Percentiles rank a stretch among this genome's conserved stretches.
These are phyloP conservation scores for Pythium scleroteichum DNA, from an alignment of 352 stramenopile species.

Conservation along the genomic window DNA sequence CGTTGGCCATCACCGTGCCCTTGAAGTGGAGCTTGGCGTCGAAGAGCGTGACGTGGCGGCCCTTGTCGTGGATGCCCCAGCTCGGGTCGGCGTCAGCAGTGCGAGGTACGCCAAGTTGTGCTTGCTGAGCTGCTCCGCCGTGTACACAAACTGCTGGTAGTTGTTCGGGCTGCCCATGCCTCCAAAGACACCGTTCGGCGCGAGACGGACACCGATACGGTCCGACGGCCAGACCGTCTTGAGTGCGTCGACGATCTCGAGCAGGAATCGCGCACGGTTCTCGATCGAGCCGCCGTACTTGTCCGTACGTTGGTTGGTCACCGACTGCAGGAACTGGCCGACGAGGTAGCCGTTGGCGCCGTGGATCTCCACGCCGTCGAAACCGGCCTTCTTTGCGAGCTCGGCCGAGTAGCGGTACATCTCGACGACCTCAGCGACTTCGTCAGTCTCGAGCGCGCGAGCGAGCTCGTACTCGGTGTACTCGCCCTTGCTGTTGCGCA, in stretches of 20 bases:
- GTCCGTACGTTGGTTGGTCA: slow-evolving; percentile 66
- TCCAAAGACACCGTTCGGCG: slow-evolving; percentile 38
- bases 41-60: slow-evolving; percentile 5
- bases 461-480: slow-evolving; percentile 38
- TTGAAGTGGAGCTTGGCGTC: slow-evolving; percentile 31
- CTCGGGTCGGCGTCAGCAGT: slow-evolving; percentile 36
- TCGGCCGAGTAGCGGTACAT: slow-evolving; percentile 49
- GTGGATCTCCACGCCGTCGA: slow-evolving; percentile 61
- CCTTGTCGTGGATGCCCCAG: slow-evolving; percentile 9
- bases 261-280: slow-evolving; percentile 59
- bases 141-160: slow-evolving; percentile 36
- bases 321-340: slow-evolving; percentile 76
- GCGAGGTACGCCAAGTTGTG: slow-evolving; percentile 47
- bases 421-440: slow-evolving; percentile 57
- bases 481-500: slow-evolving; percentile 13
- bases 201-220: slow-evolving; percentile 16
- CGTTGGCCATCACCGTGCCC: slow-evolving; percentile 32
- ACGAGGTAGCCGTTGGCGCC: slow-evolving; percentile 87
- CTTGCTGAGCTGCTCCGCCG: slow-evolving; percentile 34
- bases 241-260: slow-evolving; percentile 49
- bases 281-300: slow-evolving; percentile 69
- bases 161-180: slow-evolving; percentile 48
- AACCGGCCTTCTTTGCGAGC: slow-evolving; percentile 48
- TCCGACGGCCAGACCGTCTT: slow-evolving; percentile 6
- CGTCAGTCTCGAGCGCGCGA: slow-evolving; percentile 47